Base-by-base conservation (phyloP, 2,329 filamentous ascomycete genomes). In the Calonectria fujianensis region DNA sequence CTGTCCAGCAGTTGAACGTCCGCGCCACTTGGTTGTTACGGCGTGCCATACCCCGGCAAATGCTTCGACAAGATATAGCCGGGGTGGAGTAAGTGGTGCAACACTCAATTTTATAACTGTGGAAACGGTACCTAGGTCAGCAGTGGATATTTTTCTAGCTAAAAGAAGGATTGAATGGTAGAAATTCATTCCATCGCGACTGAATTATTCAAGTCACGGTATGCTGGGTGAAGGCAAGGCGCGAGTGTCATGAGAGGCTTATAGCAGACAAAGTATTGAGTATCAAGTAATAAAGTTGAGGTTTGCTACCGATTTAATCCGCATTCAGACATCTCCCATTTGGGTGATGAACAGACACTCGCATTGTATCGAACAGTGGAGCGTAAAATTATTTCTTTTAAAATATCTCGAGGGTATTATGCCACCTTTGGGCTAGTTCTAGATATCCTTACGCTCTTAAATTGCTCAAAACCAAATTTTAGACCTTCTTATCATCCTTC, bases 351-450 rank as follows among this genome's bases (percentile, higher is more conserved):
- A 35, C 9, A 35, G 32, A 35, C 8, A 35, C 32, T 10, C 7
- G 7, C 1, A 45, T 20, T 10, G 41, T 45, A 45, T 20, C 18
- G 13, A 24, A 48, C 3, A 24, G 24, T 52, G 24, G 31, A 4
- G 50, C 50, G 50, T 11, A 18, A 41, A 45, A 24, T 13, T 48
- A 66, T 66, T 35, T 52, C 24, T 59, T 14, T 68, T 68, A 18
- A 16, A 57, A 41, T 68, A 68, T 68, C 65, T 69, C 39, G n/a
- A 59, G 66, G 66, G 66, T 69, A 69, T 69, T 59, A 39, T 69
- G 66, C 52, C 66, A 48, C 20, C 16, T 48, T 27, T 35, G 51
- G 51, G 66, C 51, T 29, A 50, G 29, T 59, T 48, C 61, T 37
- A 64, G 61, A 64, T 32, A 64, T 48, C 29, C 39, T 54, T 41